phyloP scores from a whole-genome alignment of 345 rosid species.

The Melaleuca quinquenervia region DNA sequence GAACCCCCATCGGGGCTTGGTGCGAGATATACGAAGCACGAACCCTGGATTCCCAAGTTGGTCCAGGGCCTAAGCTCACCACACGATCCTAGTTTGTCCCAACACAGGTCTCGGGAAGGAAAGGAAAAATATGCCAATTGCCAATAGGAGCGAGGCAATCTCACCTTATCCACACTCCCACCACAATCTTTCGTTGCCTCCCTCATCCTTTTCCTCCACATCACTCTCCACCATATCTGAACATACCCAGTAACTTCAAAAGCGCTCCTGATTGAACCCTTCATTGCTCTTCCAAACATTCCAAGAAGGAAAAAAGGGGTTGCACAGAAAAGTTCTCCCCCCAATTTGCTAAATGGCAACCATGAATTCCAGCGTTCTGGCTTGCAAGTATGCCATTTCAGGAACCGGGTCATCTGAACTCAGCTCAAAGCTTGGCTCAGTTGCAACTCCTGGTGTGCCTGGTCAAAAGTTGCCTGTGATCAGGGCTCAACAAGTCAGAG shows the following conservation, averaged over 20 bases:
- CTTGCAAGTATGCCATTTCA: constrained; percentile 66
- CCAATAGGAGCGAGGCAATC: constrained; percentile 84
- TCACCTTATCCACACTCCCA: constrained; percentile 89
- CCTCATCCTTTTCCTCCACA: constrained; percentile 25
- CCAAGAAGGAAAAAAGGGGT: neutral
- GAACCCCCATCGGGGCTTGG: neutral
- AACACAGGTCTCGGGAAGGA: neutral
- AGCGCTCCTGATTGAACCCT: neutral
- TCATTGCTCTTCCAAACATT: neutral
- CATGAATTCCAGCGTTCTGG: constrained; percentile 75
- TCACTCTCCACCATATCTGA: constrained; percentile 21
- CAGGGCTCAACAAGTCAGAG: constrained; percentile 42
- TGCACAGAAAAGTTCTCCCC: neutral
- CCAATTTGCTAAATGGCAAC: constrained; percentile 38
- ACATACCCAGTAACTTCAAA: neutral
- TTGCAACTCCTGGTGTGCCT: constrained; percentile 18
- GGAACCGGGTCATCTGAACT: constrained; percentile 54
- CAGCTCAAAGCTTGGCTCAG: constrained; percentile 41
- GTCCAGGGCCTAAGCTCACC: constrained; percentile 13
- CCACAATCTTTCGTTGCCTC: constrained; percentile 53
- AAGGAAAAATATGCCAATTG: constrained; percentile 1
- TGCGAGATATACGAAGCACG: neutral
- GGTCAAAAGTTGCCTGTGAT: constrained; percentile 44
- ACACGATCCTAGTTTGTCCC: neutral
- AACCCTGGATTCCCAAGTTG: constrained; percentile 20